Evolutionary conservation across 495 filamentous ascomycete genomes (phyloP), one percentile per base, ranked within the genome.

Genomic region (Xylaria acuta): DNA sequence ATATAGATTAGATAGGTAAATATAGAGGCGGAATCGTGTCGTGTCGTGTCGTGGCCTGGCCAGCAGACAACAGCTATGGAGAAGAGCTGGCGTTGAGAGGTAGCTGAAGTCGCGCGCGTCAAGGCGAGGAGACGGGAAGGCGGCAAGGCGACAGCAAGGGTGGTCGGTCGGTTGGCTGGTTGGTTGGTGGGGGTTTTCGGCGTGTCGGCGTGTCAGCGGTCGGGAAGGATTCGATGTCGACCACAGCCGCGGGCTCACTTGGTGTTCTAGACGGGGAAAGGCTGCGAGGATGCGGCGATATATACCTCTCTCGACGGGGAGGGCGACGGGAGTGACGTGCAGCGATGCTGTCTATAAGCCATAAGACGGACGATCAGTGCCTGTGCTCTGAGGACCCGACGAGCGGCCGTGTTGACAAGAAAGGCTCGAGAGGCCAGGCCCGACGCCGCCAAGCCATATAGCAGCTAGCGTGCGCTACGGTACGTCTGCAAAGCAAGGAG

Each of bases 281-380:
- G 70, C 70, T 56, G 63, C 70, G 70, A 72, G 70, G 51, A 32
- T 4, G 51, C 49, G 62, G 38, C 27, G 62, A 72, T 72, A 72
- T 72, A 72, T 72, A 72, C 27, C 53, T 49, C 49, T 62, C 22
- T 64, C 30, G 60, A 51, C 58, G 53, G 62, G 36, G 51, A 51
- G 49, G 20, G 58, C 16, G 51, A 43, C 27, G 27, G 62, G 32
- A 40, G 40, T 56, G 63, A 51, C 41, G 51, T 40, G 70, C 56
- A 72, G 27, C 22, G 70, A 67, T 36, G 30, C 51, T 58, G 38
- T 49, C 32, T 56, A 25, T 51, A 72, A 49, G 53, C 63, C 32
- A 66, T 56, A 56, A 65, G 49, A 47, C 27, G 36, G 45, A 47
- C 53, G 49, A 59, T 58, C 60, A 49, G 36, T 47, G 59, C 34